Conservation (phyloP, 2,329 filamentous ascomycete genomes). For the Colletotrichum euphorbiae region DNA sequence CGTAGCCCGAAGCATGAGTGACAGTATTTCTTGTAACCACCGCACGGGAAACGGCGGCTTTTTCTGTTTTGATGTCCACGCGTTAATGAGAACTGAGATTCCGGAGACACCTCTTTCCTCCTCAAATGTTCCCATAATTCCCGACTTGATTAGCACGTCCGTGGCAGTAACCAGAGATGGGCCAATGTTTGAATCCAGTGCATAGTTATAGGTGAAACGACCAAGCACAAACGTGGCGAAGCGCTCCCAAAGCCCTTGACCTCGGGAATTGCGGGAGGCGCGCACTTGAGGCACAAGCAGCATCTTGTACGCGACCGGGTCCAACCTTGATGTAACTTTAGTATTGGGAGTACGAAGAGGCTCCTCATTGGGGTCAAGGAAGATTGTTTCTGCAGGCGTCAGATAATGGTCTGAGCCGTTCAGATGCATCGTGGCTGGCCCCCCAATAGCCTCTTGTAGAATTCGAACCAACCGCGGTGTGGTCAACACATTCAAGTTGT, state of each 20-base stretch:
- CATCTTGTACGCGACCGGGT: neutral
- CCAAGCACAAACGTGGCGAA: neutral
- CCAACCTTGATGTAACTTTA: neutral
- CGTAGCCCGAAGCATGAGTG: no score
- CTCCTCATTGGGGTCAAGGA: slow-evolving; percentile 42
- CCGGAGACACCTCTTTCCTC: no score
- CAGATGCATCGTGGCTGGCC: neutral
- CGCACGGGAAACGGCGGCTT: no score
- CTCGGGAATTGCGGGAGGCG: neutral
- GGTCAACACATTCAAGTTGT: slow-evolving; percentile 45
- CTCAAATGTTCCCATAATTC: no score
- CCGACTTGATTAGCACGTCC: no score
- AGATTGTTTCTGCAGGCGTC: slow-evolving; percentile 47
- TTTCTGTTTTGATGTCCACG: no score
- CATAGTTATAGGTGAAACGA: no score
- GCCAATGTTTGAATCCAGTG: neutral
- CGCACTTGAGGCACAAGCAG: slow-evolving; percentile 11
- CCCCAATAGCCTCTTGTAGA: slow-evolving; percentile 43
- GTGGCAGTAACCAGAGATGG: slow-evolving; percentile 1
- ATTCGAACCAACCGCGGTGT: slow-evolving; percentile 41
- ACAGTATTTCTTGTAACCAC: no score
- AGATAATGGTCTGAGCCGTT: slow-evolving; percentile 27
- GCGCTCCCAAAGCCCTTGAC: slow-evolving; percentile 30
- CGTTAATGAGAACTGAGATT: no score
- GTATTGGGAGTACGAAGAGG: neutral